phyloP scores from a whole-genome alignment of 1,284 basidiomycete genomes.

The Neolentinus lepideus region DNA sequence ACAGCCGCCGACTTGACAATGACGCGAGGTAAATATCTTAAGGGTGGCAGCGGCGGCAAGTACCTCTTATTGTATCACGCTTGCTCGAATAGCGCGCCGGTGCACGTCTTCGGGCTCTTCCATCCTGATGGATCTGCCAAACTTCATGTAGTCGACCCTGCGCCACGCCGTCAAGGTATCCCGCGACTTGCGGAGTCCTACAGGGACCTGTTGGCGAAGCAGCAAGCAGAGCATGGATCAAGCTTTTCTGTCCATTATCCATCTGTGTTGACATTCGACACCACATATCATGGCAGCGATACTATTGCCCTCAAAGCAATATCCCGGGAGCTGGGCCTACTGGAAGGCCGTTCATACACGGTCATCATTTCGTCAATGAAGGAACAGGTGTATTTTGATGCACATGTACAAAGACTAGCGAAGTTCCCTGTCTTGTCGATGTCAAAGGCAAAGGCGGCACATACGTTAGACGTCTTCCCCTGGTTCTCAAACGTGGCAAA shows the following conservation, averaged over 20 bases:
- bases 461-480: slow-evolving; percentile 70
- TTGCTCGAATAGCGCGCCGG: slow-evolving; percentile 60
- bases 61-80: slow-evolving; percentile 94
- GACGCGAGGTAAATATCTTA: slow-evolving; percentile 69
- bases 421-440: slow-evolving; percentile 90
- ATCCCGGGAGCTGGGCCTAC: slow-evolving; percentile 77
- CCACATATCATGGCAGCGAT: slow-evolving; percentile 78
- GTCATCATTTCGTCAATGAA: slow-evolving; percentile 85
- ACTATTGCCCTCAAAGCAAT: slow-evolving; percentile 80
- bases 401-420: slow-evolving; percentile 61
- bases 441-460: slow-evolving; percentile 68
- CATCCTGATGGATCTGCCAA: slow-evolving; percentile 66
- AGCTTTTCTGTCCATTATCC: slow-evolving; percentile 63
- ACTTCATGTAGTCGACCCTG: slow-evolving; percentile 88
- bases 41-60: slow-evolving; percentile 66
- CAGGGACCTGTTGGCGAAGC: slow-evolving; percentile 43
- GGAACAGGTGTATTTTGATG: slow-evolving; percentile 82
- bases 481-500: slow-evolving; percentile 69
- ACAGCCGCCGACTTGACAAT: slow-evolving; percentile 54
- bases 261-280: slow-evolving; percentile 61
- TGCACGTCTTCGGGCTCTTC: slow-evolving; percentile 93
- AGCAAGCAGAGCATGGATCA: slow-evolving; percentile 31
- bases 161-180: slow-evolving; percentile 78
- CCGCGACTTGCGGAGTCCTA: slow-evolving; percentile 77
- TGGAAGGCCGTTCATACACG: slow-evolving; percentile 66